phyloP scores from a whole-genome alignment of 192 early-diverging fungal genomes.

The Coemansia sp. region DNA sequence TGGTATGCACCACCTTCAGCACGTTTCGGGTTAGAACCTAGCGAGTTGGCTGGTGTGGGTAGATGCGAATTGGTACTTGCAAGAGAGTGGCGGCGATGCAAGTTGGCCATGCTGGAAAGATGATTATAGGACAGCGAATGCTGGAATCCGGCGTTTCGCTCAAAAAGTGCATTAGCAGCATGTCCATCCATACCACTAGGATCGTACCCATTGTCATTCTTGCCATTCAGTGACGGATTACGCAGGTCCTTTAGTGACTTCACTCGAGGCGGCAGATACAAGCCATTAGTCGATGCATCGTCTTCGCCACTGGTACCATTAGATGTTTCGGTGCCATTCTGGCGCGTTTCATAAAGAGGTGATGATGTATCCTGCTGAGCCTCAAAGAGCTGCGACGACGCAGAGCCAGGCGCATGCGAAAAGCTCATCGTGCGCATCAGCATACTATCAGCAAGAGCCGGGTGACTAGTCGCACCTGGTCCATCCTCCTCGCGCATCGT shows the following conservation, averaged over 20 bases:
- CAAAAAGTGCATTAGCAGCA: conserved; percentile 22
- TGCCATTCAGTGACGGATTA: conserved; percentile 25
- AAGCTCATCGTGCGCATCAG: conserved; percentile 45
- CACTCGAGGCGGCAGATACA: conserved; percentile 26
- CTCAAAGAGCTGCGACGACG: not conserved
- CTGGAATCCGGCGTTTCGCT: conserved; percentile 20
- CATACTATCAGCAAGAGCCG: conserved; percentile 12
- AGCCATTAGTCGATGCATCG: not conserved
- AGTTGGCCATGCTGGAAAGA: conserved; percentile 19
- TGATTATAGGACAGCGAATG: conserved; percentile 23
- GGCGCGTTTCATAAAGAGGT: conserved; percentile 6
- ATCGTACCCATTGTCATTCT: conserved; percentile 1
- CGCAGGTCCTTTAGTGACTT: conserved; percentile 43
- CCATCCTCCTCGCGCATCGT: conserved; percentile 46
- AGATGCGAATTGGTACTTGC: conserved; percentile 19
- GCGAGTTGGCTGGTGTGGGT: conserved; percentile 9
- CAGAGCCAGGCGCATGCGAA: conserved; percentile 6
- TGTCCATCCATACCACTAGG: conserved; percentile 6
- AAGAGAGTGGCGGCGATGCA: conserved; percentile 45
- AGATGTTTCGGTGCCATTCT: not conserved
- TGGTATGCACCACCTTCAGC: not conserved
- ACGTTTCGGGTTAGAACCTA: not conserved
- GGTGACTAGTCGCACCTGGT: conserved; percentile 6
- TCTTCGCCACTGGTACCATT: conserved; percentile 5
- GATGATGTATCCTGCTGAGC: conserved; percentile 9